A percentile compares a stretch with the other conserved stretches of the same genome.
phyloP scores from a whole-genome alignment of 108 stramenopile species.

The Cyclotella kingstonii region DNA sequence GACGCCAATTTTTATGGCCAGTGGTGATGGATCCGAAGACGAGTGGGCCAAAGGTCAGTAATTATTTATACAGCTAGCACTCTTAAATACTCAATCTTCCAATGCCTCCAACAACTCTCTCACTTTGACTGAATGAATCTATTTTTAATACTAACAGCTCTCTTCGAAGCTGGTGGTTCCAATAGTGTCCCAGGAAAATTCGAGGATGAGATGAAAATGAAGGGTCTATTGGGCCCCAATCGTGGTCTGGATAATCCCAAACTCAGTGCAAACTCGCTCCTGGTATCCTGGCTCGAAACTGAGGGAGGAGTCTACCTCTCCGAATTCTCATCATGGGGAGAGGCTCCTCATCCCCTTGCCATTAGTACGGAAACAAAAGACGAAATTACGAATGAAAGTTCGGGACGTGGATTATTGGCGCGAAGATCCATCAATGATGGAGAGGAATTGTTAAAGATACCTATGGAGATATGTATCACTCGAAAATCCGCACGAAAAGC shows the following conservation, averaged over 20 bases:
- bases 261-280: constrained; percentile 68
- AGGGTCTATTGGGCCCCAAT: constrained; percentile 61
- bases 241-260: constrained; percentile 50
- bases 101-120: not conserved
- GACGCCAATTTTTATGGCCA: constrained; percentile 43
- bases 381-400: constrained; percentile 90
- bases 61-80: too few species aligned
- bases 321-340: constrained; percentile 85
- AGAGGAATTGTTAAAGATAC: constrained; percentile 84
- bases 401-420: constrained; percentile 89
- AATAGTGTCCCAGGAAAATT: constrained; percentile 58
- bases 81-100: not conserved
- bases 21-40: constrained; percentile 68
- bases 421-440: constrained; percentile 88
- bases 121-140: not conserved
- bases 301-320: constrained; percentile 80
- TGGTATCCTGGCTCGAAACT: constrained; percentile 75
- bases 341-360: constrained; percentile 94
- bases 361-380: constrained; percentile 90
- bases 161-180: constrained; percentile 56
- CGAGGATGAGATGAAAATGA: constrained; percentile 87
- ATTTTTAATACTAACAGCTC: constrained; percentile 61
- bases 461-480: constrained; percentile 84
- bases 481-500: constrained; percentile 80
- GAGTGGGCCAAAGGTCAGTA: constrained; percentile 57